phyloP scores from a whole-genome alignment of 352 stramenopile species.

The Thraustochytrium striatum region DNA sequence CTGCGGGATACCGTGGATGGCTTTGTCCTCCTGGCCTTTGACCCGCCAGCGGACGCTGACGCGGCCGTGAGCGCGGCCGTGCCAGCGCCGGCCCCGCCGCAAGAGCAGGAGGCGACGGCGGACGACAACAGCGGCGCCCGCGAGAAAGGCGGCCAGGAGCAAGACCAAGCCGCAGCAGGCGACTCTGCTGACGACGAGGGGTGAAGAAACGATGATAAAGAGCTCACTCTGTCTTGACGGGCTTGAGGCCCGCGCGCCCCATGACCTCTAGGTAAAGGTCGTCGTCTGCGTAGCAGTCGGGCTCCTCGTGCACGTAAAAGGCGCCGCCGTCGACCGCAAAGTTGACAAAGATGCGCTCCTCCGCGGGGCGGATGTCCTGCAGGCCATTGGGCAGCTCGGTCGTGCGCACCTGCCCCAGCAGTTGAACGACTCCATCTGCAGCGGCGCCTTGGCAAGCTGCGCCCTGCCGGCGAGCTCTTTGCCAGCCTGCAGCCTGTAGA shows the following conservation, averaged over 20 bases:
- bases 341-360: conserved; percentile 41
- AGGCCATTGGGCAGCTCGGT: conserved; percentile 22
- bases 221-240: too few species aligned
- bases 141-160: neutral
- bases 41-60: neutral
- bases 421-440: conserved; percentile 44
- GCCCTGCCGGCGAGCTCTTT: neutral
- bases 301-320: conserved; percentile 50
- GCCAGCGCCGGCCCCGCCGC: too few species aligned
- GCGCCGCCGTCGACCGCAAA: neutral
- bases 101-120: neutral
- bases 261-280: conserved; percentile 36
- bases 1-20: conserved; percentile 42
- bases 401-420: conserved; percentile 16
- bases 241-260: neutral
- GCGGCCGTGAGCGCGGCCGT: too few species aligned
- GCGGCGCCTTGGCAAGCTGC: conserved; percentile 5
- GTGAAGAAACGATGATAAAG: too few species aligned
- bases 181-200: neutral
- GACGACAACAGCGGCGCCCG: neutral
- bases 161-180: neutral
- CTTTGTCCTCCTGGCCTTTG: conserved; percentile 26
- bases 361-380: neutral
- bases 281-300: conserved; percentile 34
- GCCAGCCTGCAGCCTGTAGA: conserved; percentile 18